phyloP scores from a whole-genome alignment of 1,284 basidiomycete genomes.

The Xerocomus minutiporus region DNA sequence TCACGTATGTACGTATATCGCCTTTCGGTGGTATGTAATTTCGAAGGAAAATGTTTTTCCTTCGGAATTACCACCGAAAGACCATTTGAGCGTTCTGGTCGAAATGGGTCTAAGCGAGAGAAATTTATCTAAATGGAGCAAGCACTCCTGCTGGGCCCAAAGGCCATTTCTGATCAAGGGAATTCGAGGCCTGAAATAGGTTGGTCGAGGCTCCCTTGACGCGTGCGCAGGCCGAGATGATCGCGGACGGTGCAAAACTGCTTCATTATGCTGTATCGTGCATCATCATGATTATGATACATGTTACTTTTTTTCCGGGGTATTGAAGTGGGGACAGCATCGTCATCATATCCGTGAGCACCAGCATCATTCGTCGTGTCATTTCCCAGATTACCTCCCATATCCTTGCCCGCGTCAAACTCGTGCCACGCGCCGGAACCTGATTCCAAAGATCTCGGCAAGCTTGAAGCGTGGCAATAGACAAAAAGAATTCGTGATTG shows the following conservation, averaged over 20 bases:
- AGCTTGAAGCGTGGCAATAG: no score
- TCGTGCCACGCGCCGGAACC: background rate
- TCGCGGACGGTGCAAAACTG: background rate
- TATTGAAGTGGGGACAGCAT: background rate
- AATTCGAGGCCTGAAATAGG: background rate
- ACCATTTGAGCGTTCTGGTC: no score
- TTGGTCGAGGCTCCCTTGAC: background rate
- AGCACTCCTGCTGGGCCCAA: no score
- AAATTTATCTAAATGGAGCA: no score
- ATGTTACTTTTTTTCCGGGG: no score
- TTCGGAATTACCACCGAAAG: no score
- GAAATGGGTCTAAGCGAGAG: no score
- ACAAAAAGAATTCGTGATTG: background rate
- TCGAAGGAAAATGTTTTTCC: background rate
- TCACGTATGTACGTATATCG: background rate
- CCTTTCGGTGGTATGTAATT: background rate
- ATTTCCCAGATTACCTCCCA: background rate
- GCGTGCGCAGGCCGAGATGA: background rate
- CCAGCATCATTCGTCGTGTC: background rate
- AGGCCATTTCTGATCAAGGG: background rate
- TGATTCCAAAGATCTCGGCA: background rate
- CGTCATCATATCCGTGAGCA: no score
- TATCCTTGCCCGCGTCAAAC: background rate
- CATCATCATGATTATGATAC: no score
- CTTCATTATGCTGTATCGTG: background rate